Percentiles rank a stretch among this genome's conserved stretches.
phyloP scores from a whole-genome alignment of 441 rosid genomes.

The Jatropha multifida region DNA sequence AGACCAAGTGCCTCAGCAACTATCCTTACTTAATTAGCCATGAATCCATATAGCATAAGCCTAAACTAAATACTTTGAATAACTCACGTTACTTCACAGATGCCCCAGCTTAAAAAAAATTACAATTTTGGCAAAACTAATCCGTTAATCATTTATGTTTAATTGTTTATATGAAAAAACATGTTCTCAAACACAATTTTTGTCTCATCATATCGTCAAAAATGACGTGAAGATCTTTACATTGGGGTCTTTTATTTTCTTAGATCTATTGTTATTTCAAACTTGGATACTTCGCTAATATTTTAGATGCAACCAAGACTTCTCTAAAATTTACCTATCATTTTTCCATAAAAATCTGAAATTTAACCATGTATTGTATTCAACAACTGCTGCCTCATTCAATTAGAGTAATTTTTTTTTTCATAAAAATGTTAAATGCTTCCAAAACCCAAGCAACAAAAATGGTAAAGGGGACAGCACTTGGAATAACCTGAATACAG shows the following conservation, averaged over 20 bases:
- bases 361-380: neutral
- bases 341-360: neutral
- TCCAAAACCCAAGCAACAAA: neutral
- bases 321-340: neutral
- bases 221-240: neutral
- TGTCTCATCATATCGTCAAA: neutral
- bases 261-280: neutral
- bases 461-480: neutral
- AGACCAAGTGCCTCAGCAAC: neutral
- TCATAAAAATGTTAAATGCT: constrained; percentile 1
- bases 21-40: neutral
- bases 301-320: neutral
- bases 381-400: neutral
- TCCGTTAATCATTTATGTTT: neutral
- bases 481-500: neutral
- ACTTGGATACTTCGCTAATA: neutral
- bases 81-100: neutral
- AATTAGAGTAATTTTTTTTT: neutral
- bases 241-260: neutral
- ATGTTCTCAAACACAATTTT: neutral
- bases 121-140: neutral
- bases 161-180: neutral
- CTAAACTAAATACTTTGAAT: neutral
- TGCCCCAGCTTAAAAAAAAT: neutral
- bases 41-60: neutral